Base-by-base conservation (phyloP, 129 eudicot genomes). In the Flaveria robusta region DNA sequence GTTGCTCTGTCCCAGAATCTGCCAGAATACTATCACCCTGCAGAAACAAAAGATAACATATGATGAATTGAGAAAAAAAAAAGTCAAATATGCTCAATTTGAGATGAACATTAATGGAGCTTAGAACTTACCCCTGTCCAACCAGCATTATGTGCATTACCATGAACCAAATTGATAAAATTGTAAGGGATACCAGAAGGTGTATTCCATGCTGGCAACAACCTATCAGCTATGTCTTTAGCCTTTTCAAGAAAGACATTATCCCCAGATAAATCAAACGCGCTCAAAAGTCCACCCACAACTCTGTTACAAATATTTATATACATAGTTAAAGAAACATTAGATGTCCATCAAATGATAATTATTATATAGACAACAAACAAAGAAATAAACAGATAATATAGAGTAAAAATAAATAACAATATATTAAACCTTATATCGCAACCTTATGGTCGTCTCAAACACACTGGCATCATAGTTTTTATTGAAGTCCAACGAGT, bases 361-460 rank as follows among this genome's bases (percentile, higher is more conserved):
- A 45, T 46, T 14, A 2, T 23, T 47, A 68, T 67, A 67, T 66
- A 41, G 9, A 3, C 72, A 41, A 68, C 22, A 46, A 58, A 16
- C 15, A 23, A 67, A 45, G 12, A 22, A 58, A 11, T 6, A 20
- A 59, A 37, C 15, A 7, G 39, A 42, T 22, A 15, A 16, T 50
- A 64, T 19, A 50, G 42, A 39, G 51, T 15, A 41, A 26, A 42
- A 66, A 87, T 66, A 72, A 20, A 37, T 9, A 68, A 72, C 74
- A 37, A 71, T 74, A 85, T 64, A 72, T 67, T 87, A 88, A 90
- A 90, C 90, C 92, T 88, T 78, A 85, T 75, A 85, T 82, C 81
- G 92, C 86, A 88, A 93, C 98, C 98, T 93, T 90, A 93, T 93
- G 85, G 96, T 93, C 71, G 98, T 93, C 87, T 93, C 98, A 72